phyloP scores from a whole-genome alignment of 805 yeast species.

The Suhomyces xylopsoci region DNA sequence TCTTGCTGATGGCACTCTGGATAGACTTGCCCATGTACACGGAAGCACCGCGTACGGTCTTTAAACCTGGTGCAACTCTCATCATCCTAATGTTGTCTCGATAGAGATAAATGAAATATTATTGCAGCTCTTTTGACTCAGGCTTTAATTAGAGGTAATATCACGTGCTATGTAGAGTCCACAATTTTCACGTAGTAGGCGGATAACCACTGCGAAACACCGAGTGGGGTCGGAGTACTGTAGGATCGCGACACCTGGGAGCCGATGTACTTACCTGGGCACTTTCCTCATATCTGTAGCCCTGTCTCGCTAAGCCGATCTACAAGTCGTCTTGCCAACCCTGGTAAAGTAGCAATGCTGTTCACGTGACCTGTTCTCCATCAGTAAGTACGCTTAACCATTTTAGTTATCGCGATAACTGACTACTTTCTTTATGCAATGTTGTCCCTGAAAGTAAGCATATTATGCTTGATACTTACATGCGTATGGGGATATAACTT shows the following conservation, averaged over 20 bases:
- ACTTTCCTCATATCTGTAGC: not conserved
- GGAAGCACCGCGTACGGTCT: not conserved
- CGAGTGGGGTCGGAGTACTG: not conserved
- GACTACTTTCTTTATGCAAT: not conserved
- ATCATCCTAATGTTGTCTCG: not conserved
- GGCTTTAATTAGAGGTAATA: not conserved
- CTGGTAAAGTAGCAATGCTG: not conserved
- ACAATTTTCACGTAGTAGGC: not conserved
- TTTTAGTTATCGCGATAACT: not conserved
- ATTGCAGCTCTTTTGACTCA: not conserved
- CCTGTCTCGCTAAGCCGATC: not conserved
- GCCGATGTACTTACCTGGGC: too few relatives aligned
- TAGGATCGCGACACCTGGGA: not conserved
- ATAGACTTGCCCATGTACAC: not conserved
- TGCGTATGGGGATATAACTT: not conserved
- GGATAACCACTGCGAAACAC: not conserved
- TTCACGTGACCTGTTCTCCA: not conserved
- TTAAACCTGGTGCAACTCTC: not conserved
- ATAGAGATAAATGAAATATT: not conserved
- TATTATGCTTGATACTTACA: not conserved
- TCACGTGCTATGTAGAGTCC: not conserved
- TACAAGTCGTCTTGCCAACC: not conserved
- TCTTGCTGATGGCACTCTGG: not conserved
- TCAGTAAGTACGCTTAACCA: not conserved
- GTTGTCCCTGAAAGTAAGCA: not conserved